Conservation (phyloP, 1,284 basidiomycete species). For the Rhodotorula sp. region DNA sequence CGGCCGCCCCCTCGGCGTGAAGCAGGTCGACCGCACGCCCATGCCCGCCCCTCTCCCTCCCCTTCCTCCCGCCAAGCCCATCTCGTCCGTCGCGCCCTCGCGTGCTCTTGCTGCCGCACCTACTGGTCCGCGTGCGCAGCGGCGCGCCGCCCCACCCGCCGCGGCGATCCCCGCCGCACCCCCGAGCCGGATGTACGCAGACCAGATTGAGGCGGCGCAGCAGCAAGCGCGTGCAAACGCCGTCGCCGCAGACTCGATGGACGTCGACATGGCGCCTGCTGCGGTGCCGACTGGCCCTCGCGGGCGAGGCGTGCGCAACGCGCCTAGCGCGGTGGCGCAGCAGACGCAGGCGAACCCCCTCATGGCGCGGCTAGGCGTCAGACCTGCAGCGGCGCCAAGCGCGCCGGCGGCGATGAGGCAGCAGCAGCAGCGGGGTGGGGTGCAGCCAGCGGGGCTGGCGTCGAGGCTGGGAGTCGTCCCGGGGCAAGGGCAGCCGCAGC, state of each 20-base stretch:
- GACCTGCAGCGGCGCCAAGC: background rate
- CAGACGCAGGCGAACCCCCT: conserved; percentile 7
- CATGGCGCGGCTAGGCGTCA: conserved; percentile 9
- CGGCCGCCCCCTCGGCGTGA: conserved; percentile 34
- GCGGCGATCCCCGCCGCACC: background rate
- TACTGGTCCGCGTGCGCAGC: background rate
- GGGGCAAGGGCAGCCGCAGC: background rate
- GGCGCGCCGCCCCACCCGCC: background rate
- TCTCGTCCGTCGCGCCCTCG: background rate
- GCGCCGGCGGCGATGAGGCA: background rate
- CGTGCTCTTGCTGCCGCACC: background rate
- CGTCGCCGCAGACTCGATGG: conserved; percentile 7
- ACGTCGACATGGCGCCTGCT: conserved; percentile 18
- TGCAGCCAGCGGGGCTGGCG: background rate
- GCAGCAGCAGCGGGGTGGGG: background rate
- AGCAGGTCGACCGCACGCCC: conserved; percentile 23
- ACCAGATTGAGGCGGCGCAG: conserved; percentile 24
- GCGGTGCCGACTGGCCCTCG: background rate
- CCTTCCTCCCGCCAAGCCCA: background rate
- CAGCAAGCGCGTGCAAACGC: background rate
- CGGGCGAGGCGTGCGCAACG: background rate
- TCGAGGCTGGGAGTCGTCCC: background rate
- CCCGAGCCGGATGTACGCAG: conserved; percentile 35
- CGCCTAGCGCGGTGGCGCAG: background rate
- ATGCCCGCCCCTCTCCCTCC: conserved; percentile 13